Conservation (phyloP, 345 rosid genomes). For the Clausena lansium region DNA sequence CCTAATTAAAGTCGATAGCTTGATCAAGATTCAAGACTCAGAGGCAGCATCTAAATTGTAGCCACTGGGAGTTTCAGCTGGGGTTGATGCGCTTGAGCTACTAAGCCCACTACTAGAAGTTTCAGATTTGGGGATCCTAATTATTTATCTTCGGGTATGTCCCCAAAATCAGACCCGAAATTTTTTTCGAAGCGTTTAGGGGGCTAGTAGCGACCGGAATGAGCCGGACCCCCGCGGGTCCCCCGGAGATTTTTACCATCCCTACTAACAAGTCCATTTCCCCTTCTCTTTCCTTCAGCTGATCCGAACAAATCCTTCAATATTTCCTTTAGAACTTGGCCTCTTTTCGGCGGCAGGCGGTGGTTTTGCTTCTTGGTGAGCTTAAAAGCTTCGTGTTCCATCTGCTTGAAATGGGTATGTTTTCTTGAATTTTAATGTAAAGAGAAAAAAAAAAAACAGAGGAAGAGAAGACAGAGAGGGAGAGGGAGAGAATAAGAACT, state of each 20-base stretch:
- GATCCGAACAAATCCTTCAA: slow-evolving; percentile 7
- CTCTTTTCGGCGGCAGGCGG: slow-evolving; percentile 19
- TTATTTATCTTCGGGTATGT: too few relatives aligned
- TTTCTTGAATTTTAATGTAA: background rate
- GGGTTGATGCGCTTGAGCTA: background rate
- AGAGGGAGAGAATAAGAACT: background rate
- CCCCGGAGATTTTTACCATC: too few relatives aligned
- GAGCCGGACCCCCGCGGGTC: too few relatives aligned
- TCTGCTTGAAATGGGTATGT: background rate
- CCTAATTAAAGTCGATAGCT: background rate
- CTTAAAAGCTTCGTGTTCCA: background rate
- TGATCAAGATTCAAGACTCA: background rate
- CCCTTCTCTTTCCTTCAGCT: background rate
- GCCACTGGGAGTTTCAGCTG: background rate
- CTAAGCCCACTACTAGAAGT: background rate
- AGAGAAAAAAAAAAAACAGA: background rate
- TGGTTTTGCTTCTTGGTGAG: background rate
- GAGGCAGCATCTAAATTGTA: slow-evolving; percentile 1
- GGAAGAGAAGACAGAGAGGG: background rate
- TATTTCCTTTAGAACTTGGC: slow-evolving; percentile 15
- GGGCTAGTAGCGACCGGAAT: too few relatives aligned
- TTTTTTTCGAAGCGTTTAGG: too few relatives aligned
- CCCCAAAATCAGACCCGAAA: too few relatives aligned
- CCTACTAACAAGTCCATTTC: background rate
- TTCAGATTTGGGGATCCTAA: too few relatives aligned